Evolutionary conservation across 352 stramenopile species (phyloP).

Genomic region (Globisporangium paroecandrum): DNA sequence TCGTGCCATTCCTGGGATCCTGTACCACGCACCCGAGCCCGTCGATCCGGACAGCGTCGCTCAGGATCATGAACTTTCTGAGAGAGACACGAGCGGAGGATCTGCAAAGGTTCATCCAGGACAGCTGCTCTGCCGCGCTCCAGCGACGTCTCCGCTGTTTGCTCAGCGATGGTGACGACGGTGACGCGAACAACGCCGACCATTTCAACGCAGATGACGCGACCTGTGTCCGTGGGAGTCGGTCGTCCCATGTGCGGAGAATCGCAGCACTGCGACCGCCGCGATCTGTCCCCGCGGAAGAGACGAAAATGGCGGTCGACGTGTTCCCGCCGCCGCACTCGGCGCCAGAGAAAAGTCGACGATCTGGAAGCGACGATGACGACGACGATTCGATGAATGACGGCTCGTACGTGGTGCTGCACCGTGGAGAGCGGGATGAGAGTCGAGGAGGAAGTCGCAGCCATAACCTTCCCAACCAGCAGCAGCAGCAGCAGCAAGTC

Average conservation of each 20-base stretch:
- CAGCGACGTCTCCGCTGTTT: conserved; percentile 58
- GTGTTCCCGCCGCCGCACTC: conserved; percentile 71
- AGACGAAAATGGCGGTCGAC: conserved; percentile 54
- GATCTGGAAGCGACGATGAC: conserved; percentile 20
- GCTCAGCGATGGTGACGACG: conserved; percentile 32
- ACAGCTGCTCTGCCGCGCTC: conserved; percentile 52
- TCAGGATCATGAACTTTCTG: conserved; percentile 46
- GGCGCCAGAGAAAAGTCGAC: conserved; percentile 52
- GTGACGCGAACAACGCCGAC: conserved; percentile 45
- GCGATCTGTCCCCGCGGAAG: conserved; percentile 62
- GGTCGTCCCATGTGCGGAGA: conserved; percentile 65
- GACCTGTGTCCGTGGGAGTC: conserved; percentile 64
- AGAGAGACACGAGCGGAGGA: conserved; percentile 31
- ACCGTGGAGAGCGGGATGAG: conserved; percentile 18
- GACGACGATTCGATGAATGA: conserved; percentile 38
- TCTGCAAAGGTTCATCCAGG: conserved; percentile 45
- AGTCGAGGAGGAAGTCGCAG: conserved; percentile 8
- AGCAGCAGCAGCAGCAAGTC: conserved; percentile 31
- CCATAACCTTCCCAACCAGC: background rate
- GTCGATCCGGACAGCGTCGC: conserved; percentile 31
- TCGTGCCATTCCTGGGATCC: conserved; percentile 72
- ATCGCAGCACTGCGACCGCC: conserved; percentile 65
- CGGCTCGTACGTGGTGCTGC: conserved; percentile 25
- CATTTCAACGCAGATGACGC: conserved; percentile 51
- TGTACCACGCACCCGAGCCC: conserved; percentile 56